These are phyloP conservation scores for Histomonas meleagridis DNA, from an alignment of 208 protist species.

Conservation along the genomic window DNA sequence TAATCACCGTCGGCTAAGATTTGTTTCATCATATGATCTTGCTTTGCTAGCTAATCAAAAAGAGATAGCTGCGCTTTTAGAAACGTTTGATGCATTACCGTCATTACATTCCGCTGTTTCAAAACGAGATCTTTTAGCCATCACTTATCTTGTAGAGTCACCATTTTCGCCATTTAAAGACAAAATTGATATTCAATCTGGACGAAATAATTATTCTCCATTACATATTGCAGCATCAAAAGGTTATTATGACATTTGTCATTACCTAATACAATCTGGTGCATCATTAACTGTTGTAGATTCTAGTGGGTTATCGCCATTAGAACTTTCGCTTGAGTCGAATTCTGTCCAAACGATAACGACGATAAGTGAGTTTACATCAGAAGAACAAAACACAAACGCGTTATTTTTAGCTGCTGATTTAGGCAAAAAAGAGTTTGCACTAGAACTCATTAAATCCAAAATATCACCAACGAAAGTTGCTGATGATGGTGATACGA, in stretches of 20 bases:
- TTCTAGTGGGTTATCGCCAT: background rate
- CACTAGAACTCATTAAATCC: background rate
- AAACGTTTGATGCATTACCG: background rate
- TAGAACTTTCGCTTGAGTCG: background rate
- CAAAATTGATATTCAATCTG: background rate
- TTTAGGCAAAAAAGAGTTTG: background rate
- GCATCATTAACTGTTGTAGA: background rate
- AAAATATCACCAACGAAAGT: background rate
- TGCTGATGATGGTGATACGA: conserved; percentile 24
- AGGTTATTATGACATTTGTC: background rate
- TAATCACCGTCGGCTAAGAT: background rate
- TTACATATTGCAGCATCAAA: conserved; percentile 3
- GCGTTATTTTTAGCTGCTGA: background rate
- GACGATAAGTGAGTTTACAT: background rate
- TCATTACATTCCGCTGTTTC: background rate
- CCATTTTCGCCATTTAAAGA: background rate
- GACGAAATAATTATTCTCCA: background rate
- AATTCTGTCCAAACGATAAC: background rate
- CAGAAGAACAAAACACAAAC: background rate
- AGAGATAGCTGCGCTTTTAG: background rate
- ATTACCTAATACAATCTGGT: background rate
- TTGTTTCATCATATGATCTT: background rate
- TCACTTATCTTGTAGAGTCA: background rate
- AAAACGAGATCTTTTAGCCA: background rate
- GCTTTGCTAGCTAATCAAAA: background rate